phyloP scores from a whole-genome alignment of 345 rosid species.

The Passiflora organensis region DNA sequence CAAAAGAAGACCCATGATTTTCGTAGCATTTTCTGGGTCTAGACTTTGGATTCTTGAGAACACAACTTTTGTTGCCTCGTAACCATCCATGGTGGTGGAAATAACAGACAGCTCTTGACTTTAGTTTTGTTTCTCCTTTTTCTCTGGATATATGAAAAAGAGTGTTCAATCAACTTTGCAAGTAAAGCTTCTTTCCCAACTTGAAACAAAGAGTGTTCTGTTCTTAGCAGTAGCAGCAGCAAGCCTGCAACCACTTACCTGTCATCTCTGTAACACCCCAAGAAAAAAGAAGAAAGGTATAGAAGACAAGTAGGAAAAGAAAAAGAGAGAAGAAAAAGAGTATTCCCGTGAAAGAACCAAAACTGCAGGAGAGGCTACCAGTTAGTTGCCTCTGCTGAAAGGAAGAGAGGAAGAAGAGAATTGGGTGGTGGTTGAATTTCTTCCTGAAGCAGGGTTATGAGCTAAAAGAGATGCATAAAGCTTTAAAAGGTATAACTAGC shows the following conservation, averaged over 20 bases:
- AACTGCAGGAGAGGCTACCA: background rate
- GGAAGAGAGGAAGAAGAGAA: conserved; percentile 8
- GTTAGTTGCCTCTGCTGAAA: background rate
- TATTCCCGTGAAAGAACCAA: conserved; percentile 18
- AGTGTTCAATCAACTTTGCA: conserved; percentile 12
- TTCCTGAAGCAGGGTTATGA: conserved; percentile 21
- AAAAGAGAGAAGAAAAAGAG: conserved; percentile 9
- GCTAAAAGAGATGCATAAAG: background rate
- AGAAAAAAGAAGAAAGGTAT: conserved; percentile 15
- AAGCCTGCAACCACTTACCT: conserved; percentile 18
- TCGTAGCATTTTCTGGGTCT: conserved; percentile 89
- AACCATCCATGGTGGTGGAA: conserved; percentile 60
- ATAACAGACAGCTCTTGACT: conserved; percentile 13
- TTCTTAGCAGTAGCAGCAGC: background rate
- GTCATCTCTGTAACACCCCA: conserved; percentile 45
- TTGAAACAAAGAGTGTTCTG: conserved; percentile 41
- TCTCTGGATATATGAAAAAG: conserved; percentile 5
- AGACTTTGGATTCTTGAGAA: conserved; percentile 69
- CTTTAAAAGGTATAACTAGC: too few species aligned
- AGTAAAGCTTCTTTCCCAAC: conserved; percentile 50
- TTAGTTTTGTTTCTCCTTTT: conserved; percentile 12
- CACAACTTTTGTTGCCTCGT: conserved; percentile 87
- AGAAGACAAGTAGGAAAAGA: conserved; percentile 6
- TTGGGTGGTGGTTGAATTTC: conserved; percentile 38
- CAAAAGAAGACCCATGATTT: conserved; percentile 87